Base-by-base conservation (phyloP, 495 filamentous ascomycete species). In the Parachaetomium inaequale region DNA sequence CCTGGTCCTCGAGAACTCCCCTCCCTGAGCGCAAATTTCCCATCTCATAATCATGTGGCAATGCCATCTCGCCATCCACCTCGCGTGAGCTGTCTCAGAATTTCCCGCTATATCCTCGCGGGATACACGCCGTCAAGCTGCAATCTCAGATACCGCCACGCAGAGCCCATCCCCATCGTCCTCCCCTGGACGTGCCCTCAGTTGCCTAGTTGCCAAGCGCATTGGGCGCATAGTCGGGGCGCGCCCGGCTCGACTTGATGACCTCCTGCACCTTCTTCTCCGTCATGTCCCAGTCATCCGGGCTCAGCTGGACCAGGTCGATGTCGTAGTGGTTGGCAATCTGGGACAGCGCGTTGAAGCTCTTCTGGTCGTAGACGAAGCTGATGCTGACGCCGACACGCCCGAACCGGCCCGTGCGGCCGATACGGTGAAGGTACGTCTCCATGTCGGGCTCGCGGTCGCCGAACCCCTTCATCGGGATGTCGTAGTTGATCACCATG, bases 361-460 rank as follows among this genome's bases (percentile, higher is more conserved):
- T 91, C 59, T 82, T 82, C 58, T 82, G 82, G 76, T 92, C 91
- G 43, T 88, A 85, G 31, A 99, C 90, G 65, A 99, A 96, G 62
- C 85, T 90, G 68, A 99, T 92, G 40, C 89, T 88, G 62, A 98
- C 93, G 66, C 95, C 95, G n/a, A 96, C 91, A 71, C 93, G 92
- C 29, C 95, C 95, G 70, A 98, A 99, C 46, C 95, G 90, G 56
- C 95, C 95, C 1, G 95, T 98, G 71, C 94, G 91, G 61, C 94
- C 94, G 71, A 98, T 98, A 74, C 94, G 90, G 82, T 99, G 94
- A 43, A 99, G 89, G 71, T 99, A 99, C 5, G 95, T 98, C 75
- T 96, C 91, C 26, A 82, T 83, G 68, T 99, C 94, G 3, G 92
- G 85, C 58, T 76, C 76, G 14, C 63, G 54, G 38, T 83, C 77